Percentiles rank a stretch among this genome's conserved stretches.
Evolutionary conservation across 2,329 filamentous ascomycete genomes (phyloP).

Genomic region (Chaetomiaceae sp.): DNA sequence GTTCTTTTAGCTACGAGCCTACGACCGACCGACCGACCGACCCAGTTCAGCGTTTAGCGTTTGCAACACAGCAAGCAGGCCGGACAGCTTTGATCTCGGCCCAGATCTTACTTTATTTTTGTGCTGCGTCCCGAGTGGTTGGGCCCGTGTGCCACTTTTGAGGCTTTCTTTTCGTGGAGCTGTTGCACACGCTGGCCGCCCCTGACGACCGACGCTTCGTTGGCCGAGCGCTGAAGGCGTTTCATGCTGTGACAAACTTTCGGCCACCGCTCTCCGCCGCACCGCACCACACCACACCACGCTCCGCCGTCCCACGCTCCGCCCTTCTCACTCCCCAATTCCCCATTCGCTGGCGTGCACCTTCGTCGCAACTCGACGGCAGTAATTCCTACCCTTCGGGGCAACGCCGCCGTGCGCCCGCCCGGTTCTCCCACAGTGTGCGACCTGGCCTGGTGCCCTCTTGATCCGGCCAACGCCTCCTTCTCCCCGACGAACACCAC

Average conservation of each 20-base stretch:
- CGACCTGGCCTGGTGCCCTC: constrained; percentile 12
- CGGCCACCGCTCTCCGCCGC: constrained; percentile 1
- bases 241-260: constrained; percentile 20
- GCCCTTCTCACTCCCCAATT: too few species aligned
- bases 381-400: constrained; percentile 5
- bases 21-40: not conserved
- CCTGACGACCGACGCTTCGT: constrained; percentile 7
- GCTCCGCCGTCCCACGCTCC: too few species aligned
- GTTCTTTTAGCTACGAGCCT: not conserved
- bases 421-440: not conserved
- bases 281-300: too few species aligned
- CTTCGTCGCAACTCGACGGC: not conserved
- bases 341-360: not conserved
- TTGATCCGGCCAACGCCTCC: constrained; percentile 24
- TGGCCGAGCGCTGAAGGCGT: constrained; percentile 16
- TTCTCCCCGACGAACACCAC: constrained; percentile 20
- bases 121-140: constrained; percentile 5
- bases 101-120: not conserved
- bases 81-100: not conserved
- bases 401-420: constrained; percentile 8
- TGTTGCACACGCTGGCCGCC: constrained; percentile 4
- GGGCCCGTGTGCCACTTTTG: constrained; percentile 14
- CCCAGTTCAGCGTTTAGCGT: not conserved
- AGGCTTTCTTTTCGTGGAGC: constrained; percentile 2
- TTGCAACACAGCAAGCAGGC: not conserved